Conservation (phyloP, 768 basidiomycete species). For the Russula griseocarnosa region DNA sequence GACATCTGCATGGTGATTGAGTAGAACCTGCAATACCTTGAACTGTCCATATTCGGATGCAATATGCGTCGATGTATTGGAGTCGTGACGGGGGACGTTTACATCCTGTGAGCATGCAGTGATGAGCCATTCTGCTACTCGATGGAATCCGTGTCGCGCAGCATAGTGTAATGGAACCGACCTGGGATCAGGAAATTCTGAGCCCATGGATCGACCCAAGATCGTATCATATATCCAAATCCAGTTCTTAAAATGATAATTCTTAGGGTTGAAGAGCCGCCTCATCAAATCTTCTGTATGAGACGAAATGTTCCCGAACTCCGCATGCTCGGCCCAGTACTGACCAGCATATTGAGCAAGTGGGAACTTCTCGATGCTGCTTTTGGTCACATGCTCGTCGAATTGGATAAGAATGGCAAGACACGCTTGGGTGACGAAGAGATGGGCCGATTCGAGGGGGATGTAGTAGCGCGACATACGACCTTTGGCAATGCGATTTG, state of each 20-base stretch:
- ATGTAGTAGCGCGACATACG: background rate
- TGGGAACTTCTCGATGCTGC: background rate
- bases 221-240: background rate
- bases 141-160: background rate
- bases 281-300: background rate
- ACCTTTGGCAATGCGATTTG: background rate
- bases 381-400: background rate
- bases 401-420: background rate
- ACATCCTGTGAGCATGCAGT: background rate
- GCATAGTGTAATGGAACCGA: background rate
- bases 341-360: background rate
- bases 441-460: background rate
- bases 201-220: background rate
- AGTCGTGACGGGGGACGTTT: rapidly evolving
- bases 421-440: background rate
- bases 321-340: background rate
- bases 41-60: background rate
- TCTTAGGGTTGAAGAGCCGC: background rate
- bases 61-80: background rate
- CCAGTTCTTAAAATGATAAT: background rate
- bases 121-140: background rate
- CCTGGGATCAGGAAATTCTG: background rate
- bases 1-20: background rate
- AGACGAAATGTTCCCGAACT: background rate
- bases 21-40: background rate